Base-by-base conservation (phyloP, 345 rosid species). In the Firmiana major region DNA sequence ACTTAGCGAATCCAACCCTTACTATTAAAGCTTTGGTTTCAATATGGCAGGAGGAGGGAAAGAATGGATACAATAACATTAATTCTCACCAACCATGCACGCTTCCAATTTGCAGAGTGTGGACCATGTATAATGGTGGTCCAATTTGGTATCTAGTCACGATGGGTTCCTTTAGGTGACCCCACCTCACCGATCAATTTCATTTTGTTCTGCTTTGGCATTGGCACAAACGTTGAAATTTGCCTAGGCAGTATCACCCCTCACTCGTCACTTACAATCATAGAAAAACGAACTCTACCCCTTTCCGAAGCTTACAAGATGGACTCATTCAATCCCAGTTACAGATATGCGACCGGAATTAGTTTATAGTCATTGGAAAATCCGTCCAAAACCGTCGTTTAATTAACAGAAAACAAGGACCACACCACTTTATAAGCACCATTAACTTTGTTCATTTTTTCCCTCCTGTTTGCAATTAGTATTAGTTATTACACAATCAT, bases 381-480 rank as follows among this genome's bases (percentile, higher is more conserved):
- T 78, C 86, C 84, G 84, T 58, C 80, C 19, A 43, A 49, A 22
- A 16, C 28, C 66, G 83, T 65, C 77, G 24, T 73, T 45, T 65
- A 58, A 34, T 24, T 16, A 22, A 42, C 49, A 4, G 16, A 63
- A 22, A 12, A 75, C 42, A 73, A 31, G 38, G 3, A 67, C 0
- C 22, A 0, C 3, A 66, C 8, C 53, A 4, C 34, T 19, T 46
- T 78, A 74, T 64, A 75, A 78, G 42, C 63, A 42, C 34, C 51
- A 34, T 36, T 40, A 34, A 26, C 40, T 4, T 59, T 21, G 9
- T 63, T 65, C 38, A 21, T 17, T 13, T 60, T 55, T 76, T 62
- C 72, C 71, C 64, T 72, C 65, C 28, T 40, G 24, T 6, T 26
- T 15, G 63, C 63, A 58, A 26, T 22, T 6, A 55, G 19, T 51